Evolutionary conservation across 805 yeast species (phyloP), one percentile per base, ranked within the genome.

Genomic region (Starmerella kuoi): DNA sequence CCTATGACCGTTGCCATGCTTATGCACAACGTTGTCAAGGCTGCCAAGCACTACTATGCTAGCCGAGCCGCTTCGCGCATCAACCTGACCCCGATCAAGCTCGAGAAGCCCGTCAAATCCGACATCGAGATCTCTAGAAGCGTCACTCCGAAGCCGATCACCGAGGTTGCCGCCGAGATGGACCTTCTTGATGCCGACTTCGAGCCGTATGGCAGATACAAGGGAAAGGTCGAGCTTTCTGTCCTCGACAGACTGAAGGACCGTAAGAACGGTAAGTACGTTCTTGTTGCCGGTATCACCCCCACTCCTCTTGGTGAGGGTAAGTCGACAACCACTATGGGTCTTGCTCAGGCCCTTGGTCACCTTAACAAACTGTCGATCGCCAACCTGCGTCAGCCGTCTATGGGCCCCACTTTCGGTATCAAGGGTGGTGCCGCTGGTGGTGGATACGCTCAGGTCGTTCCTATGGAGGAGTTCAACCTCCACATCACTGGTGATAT

Each of bases 371-470:
- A 74, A 61, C 77, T 78, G 45, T 77, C 94, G 31, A 75, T 88
- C 61, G 98, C 97, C 43, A 87, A 84, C 58, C 94, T 88, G 42
- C 79, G 98, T 62, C 98, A 88, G 63, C 97, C 98, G 21, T 81
- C 94, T 11, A 86, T 88, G 95, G 98, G 97, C 33, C 98, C 98
- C 42, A 88, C 97, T 15, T 88, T 88, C 57, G 98, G 98, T 63
- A 87, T 88, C 56, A 88, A 88, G 68, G 98, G 98, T 60, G 97
- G 97, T 63, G 98, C 98, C 42, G 97, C 98, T 12, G 98, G 98
- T 57, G 98, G 97, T 61, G 97, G 97, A 34, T 88, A 86, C 62
- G 73, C 97, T 2, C 97, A 88, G 66, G 96, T 88, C 34, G 85
- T 88, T 56, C 98, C 98, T 37, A 91, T 88, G 96, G 97, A 88